Conservation (phyloP, 352 stramenopile species). For the Pythium rishiriense region DNA sequence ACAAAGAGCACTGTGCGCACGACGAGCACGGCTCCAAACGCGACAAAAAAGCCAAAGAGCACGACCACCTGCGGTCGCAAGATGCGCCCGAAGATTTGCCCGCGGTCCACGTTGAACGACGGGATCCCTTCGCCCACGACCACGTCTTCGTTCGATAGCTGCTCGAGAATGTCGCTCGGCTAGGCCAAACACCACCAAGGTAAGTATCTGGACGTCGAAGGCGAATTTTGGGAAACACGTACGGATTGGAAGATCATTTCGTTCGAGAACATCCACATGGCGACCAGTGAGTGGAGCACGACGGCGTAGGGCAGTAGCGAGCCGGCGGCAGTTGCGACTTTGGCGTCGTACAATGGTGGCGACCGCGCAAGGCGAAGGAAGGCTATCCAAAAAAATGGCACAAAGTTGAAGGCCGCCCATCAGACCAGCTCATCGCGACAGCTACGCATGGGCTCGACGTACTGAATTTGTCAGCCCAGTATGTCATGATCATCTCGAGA, state of each 20-base stretch:
- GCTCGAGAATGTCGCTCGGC: constrained; percentile 31
- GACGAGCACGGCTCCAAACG: constrained; percentile 48
- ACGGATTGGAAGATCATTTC: constrained; percentile 79
- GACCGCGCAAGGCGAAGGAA: constrained; percentile 75
- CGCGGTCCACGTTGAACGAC: constrained; percentile 41
- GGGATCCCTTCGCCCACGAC: constrained; percentile 57
- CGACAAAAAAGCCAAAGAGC: constrained; percentile 71
- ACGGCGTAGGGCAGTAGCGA: constrained; percentile 74
- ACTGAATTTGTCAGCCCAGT: constrained; percentile 90
- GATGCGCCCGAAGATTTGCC: constrained; percentile 59
- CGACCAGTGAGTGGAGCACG: constrained; percentile 67
- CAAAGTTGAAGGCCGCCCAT: not conserved
- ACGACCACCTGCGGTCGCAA: constrained; percentile 72
- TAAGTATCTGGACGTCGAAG: not conserved
- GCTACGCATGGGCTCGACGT: constrained; percentile 15
- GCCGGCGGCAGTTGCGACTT: constrained; percentile 57
- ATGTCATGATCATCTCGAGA: constrained; percentile 71
- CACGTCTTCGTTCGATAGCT: constrained; percentile 21
- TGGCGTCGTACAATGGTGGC: constrained; percentile 70
- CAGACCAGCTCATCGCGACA: not conserved
- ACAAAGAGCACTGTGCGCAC: constrained; percentile 64
- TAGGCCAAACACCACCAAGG: not conserved
- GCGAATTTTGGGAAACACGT: not conserved
- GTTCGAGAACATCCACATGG: constrained; percentile 89
- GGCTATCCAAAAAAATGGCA: constrained; percentile 20